Conservation (phyloP, 208 protist species). For the Balamuthia mandrillaris region DNA sequence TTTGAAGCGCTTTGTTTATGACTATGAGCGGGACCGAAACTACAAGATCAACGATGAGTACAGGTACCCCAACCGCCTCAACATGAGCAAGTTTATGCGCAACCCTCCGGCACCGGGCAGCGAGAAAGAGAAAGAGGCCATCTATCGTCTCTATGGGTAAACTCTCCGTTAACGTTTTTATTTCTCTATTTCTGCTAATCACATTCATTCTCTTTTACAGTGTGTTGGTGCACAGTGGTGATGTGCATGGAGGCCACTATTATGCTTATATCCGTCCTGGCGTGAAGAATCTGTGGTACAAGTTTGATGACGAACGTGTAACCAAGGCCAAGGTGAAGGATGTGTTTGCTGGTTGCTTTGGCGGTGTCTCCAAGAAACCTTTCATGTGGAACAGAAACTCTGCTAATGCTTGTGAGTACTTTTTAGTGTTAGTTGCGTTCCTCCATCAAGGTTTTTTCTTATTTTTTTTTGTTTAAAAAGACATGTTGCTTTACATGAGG, state of each 20-base stretch:
- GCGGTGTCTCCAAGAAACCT: slow-evolving; percentile 21
- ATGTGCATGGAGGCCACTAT: slow-evolving; percentile 83
- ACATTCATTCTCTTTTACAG: slow-evolving; percentile 19
- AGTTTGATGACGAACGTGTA: slow-evolving; percentile 83
- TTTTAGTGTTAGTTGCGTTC: neutral
- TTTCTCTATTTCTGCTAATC: slow-evolving; percentile 13
- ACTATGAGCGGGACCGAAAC: slow-evolving; percentile 67
- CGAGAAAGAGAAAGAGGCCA: slow-evolving; percentile 14
- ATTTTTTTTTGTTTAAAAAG: slow-evolving; percentile 22
- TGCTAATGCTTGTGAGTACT: slow-evolving; percentile 37
- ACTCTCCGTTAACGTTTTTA: neutral
- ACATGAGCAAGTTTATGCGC: slow-evolving; percentile 67
- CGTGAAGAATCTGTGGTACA: slow-evolving; percentile 48
- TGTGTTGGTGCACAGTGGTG: slow-evolving; percentile 84
- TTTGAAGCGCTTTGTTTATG: slow-evolving; percentile 85
- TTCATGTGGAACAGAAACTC: slow-evolving; percentile 32
- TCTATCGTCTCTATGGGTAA: slow-evolving; percentile 54
- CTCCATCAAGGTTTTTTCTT: neutral
- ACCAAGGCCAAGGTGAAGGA: slow-evolving; percentile 52
- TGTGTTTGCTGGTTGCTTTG: slow-evolving; percentile 71
- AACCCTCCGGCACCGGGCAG: too few relatives aligned
- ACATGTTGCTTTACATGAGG: slow-evolving; percentile 80
- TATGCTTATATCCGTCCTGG: slow-evolving; percentile 77
- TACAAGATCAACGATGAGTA: slow-evolving; percentile 69
- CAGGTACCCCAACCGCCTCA: slow-evolving; percentile 53